phyloP scores from a whole-genome alignment of 2,329 filamentous ascomycete species.

The Trichoderma koningiopsis region DNA sequence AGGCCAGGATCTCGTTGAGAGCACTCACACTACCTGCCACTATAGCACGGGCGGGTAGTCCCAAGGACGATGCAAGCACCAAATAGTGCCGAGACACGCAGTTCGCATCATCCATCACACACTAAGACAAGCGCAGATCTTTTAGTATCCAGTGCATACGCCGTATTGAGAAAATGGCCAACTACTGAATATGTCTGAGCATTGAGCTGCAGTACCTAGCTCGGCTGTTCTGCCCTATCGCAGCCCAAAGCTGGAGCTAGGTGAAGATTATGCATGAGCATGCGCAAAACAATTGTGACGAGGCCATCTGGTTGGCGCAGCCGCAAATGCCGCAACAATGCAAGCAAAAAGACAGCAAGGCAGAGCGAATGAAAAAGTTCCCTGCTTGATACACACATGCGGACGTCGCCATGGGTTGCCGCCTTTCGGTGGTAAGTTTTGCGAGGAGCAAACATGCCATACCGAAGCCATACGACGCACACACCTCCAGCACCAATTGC shows the following conservation, averaged over 20 bases:
- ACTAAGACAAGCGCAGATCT: constrained; percentile 19
- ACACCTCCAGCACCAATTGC: neutral
- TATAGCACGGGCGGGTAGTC: constrained; percentile 7
- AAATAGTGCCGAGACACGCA: neutral
- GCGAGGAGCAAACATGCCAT: neutral
- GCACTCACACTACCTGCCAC: neutral
- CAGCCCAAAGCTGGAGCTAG: neutral
- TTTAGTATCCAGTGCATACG: constrained; percentile 7
- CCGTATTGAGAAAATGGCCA: neutral
- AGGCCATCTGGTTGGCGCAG: neutral
- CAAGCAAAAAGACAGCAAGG: neutral
- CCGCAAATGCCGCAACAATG: neutral
- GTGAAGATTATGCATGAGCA: neutral
- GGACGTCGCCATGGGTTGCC: neutral
- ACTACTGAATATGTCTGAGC: neutral
- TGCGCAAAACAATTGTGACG: neutral
- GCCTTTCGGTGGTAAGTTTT: neutral
- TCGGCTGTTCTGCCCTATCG: neutral
- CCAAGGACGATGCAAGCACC: constrained; percentile 6
- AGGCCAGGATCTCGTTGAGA: neutral
- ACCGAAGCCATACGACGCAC: neutral
- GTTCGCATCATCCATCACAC: neutral
- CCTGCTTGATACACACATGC: neutral
- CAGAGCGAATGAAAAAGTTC: constrained; percentile 10
- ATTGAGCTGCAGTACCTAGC: neutral